Base-by-base conservation (phyloP, 2,329 filamentous ascomycete species). In the Aspergillus sergii region DNA sequence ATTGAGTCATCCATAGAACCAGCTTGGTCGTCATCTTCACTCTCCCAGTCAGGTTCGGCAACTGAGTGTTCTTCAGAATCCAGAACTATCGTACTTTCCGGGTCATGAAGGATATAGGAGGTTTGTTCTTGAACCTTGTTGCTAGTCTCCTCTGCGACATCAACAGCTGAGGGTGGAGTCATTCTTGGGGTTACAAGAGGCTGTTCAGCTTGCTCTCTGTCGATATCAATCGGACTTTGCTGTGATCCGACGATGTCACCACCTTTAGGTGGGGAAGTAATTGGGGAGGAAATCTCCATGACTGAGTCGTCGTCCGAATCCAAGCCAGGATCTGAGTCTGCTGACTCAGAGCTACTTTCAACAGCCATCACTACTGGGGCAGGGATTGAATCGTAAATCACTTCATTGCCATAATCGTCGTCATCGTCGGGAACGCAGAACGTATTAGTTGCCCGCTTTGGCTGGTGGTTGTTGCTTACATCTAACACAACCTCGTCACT, bases 371-470 rank as follows among this genome's bases (percentile, higher is more conserved):
- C 43, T 34, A 43, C 21, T 21, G 63, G 59, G 30, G 51, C n/a
- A n/a, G 63, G 58, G 36, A 46, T 41, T 26, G 54, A 45, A 28
- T 63, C 51, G 34, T 58, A 41, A 16, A 23, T 39, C 34, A 63
- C 59, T 46, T 69, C 77, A 39, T 78, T 75, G 12, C 69, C 71
- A 6, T 69, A 59, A 56, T 75, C 71, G 41, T 76, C 76, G 32
- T 81, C 78, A 30, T 77, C 76, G 19, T 79, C 78, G 16, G 80
- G 78, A 9, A 80, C 78, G 56, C 71, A 72, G 62, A 80, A 81
- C 14, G 74, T 79, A 61, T 81, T 81, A 28, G 68, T 73, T 3
- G 72, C 64, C 12, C 63, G 61, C 32, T 57, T 66, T 14, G 58
- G 12, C 21, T 64, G 32, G 51, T 26, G 30, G 36, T 19, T 36